Evolutionary conservation across 2,329 filamentous ascomycete species (phyloP).

Genomic region (Coniochaeta sp.): DNA sequence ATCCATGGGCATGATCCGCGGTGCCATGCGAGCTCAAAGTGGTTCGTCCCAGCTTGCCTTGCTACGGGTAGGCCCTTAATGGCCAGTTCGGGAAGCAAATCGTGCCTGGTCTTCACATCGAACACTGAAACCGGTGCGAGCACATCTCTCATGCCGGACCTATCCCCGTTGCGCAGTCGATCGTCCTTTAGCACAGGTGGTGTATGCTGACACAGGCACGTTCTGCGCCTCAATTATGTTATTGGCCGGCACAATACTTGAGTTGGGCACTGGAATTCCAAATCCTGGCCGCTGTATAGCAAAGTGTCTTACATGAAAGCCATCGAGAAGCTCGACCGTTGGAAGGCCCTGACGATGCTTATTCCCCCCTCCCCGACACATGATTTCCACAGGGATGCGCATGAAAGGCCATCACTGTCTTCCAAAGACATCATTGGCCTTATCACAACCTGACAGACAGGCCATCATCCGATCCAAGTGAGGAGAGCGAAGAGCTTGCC

Average conservation of each 20-base stretch:
- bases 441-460: not conserved
- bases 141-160: not conserved
- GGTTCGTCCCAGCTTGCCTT: not conserved
- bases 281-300: not conserved
- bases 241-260: not conserved
- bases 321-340: not conserved
- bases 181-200: not conserved
- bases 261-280: not conserved
- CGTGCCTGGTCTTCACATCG: not conserved
- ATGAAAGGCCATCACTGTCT: not conserved
- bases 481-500: slow-evolving; percentile 14
- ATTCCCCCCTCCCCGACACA: not conserved
- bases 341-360: not conserved
- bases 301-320: not conserved
- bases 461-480: slow-evolving; percentile 1
- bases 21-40: not conserved
- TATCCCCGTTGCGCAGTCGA: not conserved
- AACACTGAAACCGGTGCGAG: not conserved
- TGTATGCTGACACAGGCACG: not conserved
- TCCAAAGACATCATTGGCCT: not conserved
- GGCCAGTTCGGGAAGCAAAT: not conserved
- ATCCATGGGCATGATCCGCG: not conserved
- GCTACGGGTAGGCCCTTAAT: not conserved
- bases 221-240: not conserved
- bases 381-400: not conserved